Conservation (phyloP, 1,139 yeast species). For the Williopsis jadinii region DNA sequence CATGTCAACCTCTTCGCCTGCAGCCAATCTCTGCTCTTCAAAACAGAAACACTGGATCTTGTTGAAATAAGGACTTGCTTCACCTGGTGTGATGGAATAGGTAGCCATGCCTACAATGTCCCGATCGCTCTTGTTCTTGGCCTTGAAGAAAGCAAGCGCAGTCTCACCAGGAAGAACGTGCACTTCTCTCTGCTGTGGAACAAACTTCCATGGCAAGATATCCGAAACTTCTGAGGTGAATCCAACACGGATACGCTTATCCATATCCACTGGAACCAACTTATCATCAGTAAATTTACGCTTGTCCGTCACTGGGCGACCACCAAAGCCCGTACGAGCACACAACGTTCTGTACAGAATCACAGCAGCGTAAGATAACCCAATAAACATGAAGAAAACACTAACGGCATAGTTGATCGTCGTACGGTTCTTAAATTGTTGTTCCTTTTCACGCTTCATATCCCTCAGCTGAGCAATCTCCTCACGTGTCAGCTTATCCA, state of each 20-base stretch:
- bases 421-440: constrained; percentile 34
- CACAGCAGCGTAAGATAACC: constrained; percentile 85
- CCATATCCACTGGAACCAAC: constrained; percentile 81
- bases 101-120: constrained; percentile 99
- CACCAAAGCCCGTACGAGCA: constrained; percentile 94
- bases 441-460: constrained; percentile 25
- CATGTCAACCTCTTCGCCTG: constrained; percentile 99
- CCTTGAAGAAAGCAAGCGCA: constrained; percentile 92
- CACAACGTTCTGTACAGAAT: constrained; percentile 90
- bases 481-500: constrained; percentile 26
- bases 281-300: constrained; percentile 80
- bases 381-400: constrained; percentile 63
- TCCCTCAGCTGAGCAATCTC: constrained; percentile 28
- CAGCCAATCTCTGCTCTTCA: constrained; percentile 88
- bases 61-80: constrained; percentile 92
- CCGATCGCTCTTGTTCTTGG: constrained; percentile 75
- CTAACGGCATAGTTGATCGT: constrained; percentile 70
- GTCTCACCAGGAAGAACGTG: constrained; percentile 96
- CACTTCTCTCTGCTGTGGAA: constrained; percentile 92
- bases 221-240: constrained; percentile 93
- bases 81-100: constrained; percentile 92
- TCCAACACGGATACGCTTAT: constrained; percentile 69
- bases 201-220: constrained; percentile 90
- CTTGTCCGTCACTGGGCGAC: constrained; percentile 85
- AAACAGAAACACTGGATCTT: constrained; percentile 97